These are phyloP conservation scores for Scenedesmus sp. DNA, from an alignment of 163 green algal genomes.

Conservation along the genomic window DNA sequence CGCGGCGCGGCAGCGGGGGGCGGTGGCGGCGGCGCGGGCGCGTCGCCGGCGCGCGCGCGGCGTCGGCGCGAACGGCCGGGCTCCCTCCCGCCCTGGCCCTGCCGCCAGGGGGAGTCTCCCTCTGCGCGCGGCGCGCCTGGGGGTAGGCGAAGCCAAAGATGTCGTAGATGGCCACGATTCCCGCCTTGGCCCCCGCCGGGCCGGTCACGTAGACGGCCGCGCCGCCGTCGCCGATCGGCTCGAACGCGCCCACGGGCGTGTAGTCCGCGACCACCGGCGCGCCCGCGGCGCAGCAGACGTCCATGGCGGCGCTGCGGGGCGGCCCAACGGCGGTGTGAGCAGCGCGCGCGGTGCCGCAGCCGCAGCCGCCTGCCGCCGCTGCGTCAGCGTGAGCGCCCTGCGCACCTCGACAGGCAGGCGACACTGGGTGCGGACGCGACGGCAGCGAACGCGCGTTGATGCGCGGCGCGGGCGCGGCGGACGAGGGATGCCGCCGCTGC, in stretches of 20 bases:
- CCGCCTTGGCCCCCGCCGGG: neutral
- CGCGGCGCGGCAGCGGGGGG: neutral
- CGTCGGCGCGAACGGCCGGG: no score
- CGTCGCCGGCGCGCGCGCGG: neutral
- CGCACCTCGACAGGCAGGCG: no score
- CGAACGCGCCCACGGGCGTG: constrained; percentile 25
- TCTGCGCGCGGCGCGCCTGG: constrained; percentile 44
- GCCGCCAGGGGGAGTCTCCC: neutral
- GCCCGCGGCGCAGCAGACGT: constrained; percentile 41
- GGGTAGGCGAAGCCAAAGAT: constrained; percentile 60
- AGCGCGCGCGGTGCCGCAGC: no score
- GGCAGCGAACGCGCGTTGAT: no score
- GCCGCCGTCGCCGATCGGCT: constrained; percentile 6
- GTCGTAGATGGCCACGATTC: constrained; percentile 53
- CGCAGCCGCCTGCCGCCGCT: no score
- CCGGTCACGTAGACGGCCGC: constrained; percentile 50
- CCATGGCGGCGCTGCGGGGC: constrained; percentile 10
- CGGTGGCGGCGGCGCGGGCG: neutral
- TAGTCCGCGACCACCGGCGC: constrained; percentile 32
- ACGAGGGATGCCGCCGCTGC: no score
- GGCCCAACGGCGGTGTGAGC: no score
- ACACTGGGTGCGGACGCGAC: no score
- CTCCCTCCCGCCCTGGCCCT: no score
- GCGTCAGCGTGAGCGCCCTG: no score
- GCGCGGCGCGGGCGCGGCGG: no score